Evolutionary conservation across 306 rosid genomes (phyloP).

Genomic region (Ammopiptanthus mongolicus): DNA sequence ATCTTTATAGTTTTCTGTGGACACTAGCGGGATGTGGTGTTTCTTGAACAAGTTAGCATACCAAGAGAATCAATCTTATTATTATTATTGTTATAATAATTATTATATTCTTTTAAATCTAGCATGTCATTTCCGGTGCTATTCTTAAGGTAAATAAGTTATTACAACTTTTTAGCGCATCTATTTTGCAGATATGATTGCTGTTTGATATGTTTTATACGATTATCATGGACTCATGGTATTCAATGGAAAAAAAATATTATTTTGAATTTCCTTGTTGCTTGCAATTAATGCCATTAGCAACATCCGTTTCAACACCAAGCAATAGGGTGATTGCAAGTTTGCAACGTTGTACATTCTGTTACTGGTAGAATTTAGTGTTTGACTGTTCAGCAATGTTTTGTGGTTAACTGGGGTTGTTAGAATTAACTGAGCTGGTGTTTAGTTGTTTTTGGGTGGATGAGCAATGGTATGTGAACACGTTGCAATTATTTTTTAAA

Average conservation of each 20-base stretch:
- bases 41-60: background rate
- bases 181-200: background rate
- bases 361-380: background rate
- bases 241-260: background rate
- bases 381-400: background rate
- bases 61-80: background rate
- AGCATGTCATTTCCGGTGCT: background rate
- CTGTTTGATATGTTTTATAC: background rate
- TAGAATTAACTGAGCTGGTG: constrained; percentile 5
- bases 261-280: background rate
- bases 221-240: background rate
- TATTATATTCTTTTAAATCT: background rate
- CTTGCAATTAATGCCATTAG: background rate
- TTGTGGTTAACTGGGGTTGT: background rate
- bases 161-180: background rate
- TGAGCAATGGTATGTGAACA: background rate
- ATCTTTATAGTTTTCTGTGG: background rate
- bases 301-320: background rate
- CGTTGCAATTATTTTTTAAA: background rate
- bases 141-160: background rate
- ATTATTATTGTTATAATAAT: no score
- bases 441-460: constrained; percentile 1
- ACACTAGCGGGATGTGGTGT: background rate
- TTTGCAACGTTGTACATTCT: background rate
- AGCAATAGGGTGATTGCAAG: constrained; percentile 3